Evolutionary conservation across 257 asterid genomes (phyloP).

Genomic region (Solanum sejunctum): DNA sequence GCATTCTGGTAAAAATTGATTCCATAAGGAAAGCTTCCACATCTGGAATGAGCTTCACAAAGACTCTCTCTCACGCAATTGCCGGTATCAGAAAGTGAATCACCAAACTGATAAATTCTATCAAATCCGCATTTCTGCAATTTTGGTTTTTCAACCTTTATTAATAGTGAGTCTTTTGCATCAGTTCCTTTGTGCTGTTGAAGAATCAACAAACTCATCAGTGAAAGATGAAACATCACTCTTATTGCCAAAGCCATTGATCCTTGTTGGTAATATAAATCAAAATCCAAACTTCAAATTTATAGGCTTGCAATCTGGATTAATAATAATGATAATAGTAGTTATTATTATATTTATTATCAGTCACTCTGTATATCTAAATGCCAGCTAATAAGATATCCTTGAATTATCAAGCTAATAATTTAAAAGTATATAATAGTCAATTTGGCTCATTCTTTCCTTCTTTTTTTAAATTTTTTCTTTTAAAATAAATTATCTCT

Average conservation of each 20-base stretch:
- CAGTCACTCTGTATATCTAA: background rate
- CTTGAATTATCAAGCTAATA: background rate
- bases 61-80: constrained; percentile 1
- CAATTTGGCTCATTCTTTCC: too few relatives aligned
- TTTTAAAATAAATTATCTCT: background rate
- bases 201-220: background rate
- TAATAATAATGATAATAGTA: background rate
- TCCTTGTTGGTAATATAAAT: background rate
- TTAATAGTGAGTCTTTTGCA: background rate
- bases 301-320: background rate
- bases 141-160: background rate
- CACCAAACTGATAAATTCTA: too few relatives aligned
- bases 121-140: too few relatives aligned
- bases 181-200: background rate
- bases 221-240: background rate
- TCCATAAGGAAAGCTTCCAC: constrained; percentile 3
- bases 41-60: background rate
- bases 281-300: background rate
- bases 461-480: too few relatives aligned
- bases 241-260: background rate
- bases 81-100: background rate
- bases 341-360: background rate
- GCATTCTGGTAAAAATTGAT: background rate
- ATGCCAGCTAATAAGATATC: background rate
- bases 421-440: background rate